Evolutionary conservation across 768 basidiomycete genomes (phyloP), one percentile per base, ranked within the genome.

Genomic region (Lentinula boryana): DNA sequence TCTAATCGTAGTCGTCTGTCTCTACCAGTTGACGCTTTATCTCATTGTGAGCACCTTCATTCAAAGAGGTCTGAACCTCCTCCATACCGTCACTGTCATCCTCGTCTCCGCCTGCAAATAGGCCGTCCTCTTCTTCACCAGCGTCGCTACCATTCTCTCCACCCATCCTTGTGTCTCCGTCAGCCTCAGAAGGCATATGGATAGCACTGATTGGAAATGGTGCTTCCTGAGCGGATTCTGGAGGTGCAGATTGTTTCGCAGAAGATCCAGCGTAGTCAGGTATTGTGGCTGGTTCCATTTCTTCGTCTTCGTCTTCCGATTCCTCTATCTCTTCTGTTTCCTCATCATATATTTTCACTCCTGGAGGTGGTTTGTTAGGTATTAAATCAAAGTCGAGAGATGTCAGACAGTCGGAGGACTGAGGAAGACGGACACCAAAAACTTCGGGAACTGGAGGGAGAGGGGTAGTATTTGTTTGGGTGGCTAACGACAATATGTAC

Each of bases 391-490:
- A 94, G 78, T 93, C 88, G 64, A 93, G 84, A 21, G 86, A 76
- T 15, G 89, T 88, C 50, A 94, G 80, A 60, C 89, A 87, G 10
- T 93, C 89, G 8, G 84, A 76, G 16, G 76, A 57, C 12, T 82
- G 81, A 1, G 92, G 92, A n/a, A 94, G 74, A 18, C 92, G 86
- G 54, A 93, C 85, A 38, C 92, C 92, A 72, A 93, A 94, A 2
- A 91, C 87, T 72, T 94, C 92, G 5, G 89, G 89, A n/a, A 93
- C 90, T 1, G 89, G 72, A 33, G 92, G 93, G 18, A 94, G 80
- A 2, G 91, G 88, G 40, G 81, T 79, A 12, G 89, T 83, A 69
- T 94, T 94, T 44, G 89, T 91, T 71, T 93, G 89, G 1, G 88
- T 82, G 10, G 93, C 93, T 35, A 94, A 78, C 13, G 92, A 89